Evolutionary conservation across 768 basidiomycete species (phyloP).

Genomic region (Podaxis sp.): DNA sequence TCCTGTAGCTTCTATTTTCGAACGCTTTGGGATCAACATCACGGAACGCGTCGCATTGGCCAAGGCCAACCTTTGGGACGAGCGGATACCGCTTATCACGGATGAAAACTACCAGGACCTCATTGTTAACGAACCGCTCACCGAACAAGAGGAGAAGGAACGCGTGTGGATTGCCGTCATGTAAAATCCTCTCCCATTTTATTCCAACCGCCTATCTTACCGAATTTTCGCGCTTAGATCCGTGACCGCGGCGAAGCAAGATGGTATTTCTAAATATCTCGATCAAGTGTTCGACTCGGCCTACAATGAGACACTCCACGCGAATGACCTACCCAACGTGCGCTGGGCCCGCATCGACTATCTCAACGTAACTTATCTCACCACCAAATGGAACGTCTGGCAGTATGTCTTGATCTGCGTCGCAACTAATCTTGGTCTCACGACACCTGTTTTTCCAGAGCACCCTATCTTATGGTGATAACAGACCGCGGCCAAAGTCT

Average conservation of each 20-base stretch:
- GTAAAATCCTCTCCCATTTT: conserved; percentile 42
- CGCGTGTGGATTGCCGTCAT: conserved; percentile 79
- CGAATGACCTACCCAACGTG: conserved; percentile 65
- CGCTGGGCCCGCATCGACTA: conserved; percentile 89
- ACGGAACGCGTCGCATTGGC: conserved; percentile 47
- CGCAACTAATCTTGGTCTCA: not conserved
- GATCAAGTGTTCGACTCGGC: conserved; percentile 76
- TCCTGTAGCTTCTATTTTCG: conserved; percentile 54
- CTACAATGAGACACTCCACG: conserved; percentile 58
- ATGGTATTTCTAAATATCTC: conserved; percentile 66
- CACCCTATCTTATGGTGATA: conserved; percentile 70
- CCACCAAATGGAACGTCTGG: conserved; percentile 87
- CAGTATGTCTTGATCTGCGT: conserved; percentile 47
- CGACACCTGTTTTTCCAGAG: conserved; percentile 39
- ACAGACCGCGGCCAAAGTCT: conserved; percentile 72
- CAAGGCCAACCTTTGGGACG: conserved; percentile 55
- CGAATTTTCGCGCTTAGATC: conserved; percentile 37
- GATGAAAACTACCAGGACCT: conserved; percentile 77
- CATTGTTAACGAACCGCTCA: conserved; percentile 67
- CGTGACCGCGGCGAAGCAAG: conserved; percentile 53
- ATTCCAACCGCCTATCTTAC: conserved; percentile 1
- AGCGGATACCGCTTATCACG: conserved; percentile 73
- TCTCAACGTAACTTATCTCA: conserved; percentile 76
- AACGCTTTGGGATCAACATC: conserved; percentile 67
- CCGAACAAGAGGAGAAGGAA: conserved; percentile 59